Base-by-base conservation (phyloP, 192 early-diverging fungal genomes). In the Gonapodya sp. region DNA sequence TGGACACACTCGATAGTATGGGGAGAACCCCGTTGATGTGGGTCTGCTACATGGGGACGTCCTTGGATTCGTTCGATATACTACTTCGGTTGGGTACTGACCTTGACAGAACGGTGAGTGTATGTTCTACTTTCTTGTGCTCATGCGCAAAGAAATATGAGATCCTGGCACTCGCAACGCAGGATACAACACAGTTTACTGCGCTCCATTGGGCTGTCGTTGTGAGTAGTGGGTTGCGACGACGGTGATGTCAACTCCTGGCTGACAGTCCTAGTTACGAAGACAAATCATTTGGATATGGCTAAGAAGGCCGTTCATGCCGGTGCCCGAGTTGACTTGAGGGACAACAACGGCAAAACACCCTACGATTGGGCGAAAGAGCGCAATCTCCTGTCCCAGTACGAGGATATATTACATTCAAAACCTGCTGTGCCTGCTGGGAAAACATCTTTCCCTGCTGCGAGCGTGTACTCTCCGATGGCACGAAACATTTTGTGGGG, bases 1-100 rank as follows among this genome's bases (percentile, higher is more conserved):
- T 95, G 1, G 94, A 99, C 82, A 78, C 84, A 0, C 83, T 86
- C 1, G 97, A 99, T 80, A 85, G 87, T 0, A 87, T 94, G 77
- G 93, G 92, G 34, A 91, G 95, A 35, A 99, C 97, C 16, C 88
- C 94, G 73, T 86, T 99, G 33, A 97, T 97, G 94, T 99, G 97
- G 97, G 92, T 94, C 0, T 92, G 94, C 0, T 98, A 97, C 83
- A 93, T 95, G 83, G 93, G 93, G 0, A 94, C 94, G 84, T 88
- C 91, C 35, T 80, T 90, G 8, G 87, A 88, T 32, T 89, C 91
- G 34, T 87, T 95, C 2, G 88, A 92, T 74, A 85, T 94, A 35
- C 85, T 98, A 34, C 79, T 98, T 33, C 86, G 87, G 33, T 84
- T 90, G 34, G 93, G 92, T 18, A 95, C 96, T 1, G 87, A 84